These are phyloP conservation scores for Lactarius evosmus DNA, from an alignment of 768 basidiomycete species.

Conservation along the genomic window DNA sequence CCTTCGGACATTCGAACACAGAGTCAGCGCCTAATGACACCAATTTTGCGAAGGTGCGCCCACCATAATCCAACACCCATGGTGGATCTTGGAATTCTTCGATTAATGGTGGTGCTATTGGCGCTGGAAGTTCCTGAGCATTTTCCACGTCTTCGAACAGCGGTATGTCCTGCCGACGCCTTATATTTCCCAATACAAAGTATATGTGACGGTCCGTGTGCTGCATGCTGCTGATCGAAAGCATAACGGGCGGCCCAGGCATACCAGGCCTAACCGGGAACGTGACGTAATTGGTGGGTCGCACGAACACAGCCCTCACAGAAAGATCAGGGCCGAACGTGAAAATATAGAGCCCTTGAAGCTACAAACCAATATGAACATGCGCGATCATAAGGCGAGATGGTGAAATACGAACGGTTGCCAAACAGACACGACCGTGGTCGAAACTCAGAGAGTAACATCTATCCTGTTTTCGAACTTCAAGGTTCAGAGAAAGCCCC, in stretches of 20 bases:
- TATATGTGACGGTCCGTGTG: constrained; percentile 1
- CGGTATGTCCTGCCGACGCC: constrained; percentile 5
- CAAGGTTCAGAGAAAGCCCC: background rate
- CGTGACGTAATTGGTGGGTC: background rate
- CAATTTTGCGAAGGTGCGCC: background rate
- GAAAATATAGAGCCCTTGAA: constrained; percentile 2
- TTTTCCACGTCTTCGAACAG: constrained; percentile 9
- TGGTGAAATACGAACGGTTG: constrained; percentile 7
- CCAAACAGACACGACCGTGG: constrained; percentile 14
- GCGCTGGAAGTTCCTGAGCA: background rate
- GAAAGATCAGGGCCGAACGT: constrained; percentile 7
- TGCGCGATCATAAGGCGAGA: background rate
- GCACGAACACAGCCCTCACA: background rate
- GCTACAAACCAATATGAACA: background rate
- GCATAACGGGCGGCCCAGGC: no score
- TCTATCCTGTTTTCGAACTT: background rate
- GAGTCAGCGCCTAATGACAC: background rate
- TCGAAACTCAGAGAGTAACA: constrained; percentile 7
- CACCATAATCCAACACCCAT: background rate
- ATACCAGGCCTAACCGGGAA: no score
- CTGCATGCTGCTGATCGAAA: background rate
- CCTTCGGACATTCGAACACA: no score
- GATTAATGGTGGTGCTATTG: background rate
- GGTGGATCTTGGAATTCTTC: background rate
- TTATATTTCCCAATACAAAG: background rate